phyloP scores from a whole-genome alignment of 805 yeast species.

The Cyberlindnera xylosilytica region DNA sequence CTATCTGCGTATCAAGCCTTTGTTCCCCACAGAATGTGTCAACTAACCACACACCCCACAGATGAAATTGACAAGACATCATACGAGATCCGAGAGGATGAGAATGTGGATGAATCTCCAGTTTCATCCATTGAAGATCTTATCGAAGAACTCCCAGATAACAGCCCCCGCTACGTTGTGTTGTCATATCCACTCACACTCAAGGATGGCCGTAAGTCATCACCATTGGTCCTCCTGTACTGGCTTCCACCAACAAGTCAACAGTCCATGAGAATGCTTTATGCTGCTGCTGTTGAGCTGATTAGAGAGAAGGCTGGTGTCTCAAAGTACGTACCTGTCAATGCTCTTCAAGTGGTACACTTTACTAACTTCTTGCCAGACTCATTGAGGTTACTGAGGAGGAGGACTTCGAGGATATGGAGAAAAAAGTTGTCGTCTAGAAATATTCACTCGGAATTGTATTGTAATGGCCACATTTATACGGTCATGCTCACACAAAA shows the following conservation, averaged over 20 bases:
- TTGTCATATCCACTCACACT: conserved; percentile 71
- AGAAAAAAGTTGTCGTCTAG: conserved; percentile 28
- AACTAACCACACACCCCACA: conserved; percentile 13
- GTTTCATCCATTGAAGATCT: conserved; percentile 56
- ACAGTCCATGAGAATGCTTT: conserved; percentile 78
- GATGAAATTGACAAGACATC: conserved; percentile 55
- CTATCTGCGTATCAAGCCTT: background rate
- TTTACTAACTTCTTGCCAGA: conserved; percentile 31
- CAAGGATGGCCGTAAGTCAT: conserved; percentile 67
- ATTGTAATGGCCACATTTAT: too few species aligned
- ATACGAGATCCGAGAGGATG: conserved; percentile 50
- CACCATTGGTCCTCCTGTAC: conserved; percentile 78
- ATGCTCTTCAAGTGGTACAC: too few species aligned
- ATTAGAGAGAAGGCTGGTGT: conserved; percentile 56
- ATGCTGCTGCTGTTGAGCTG: conserved; percentile 86
- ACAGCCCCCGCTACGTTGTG: conserved; percentile 70
- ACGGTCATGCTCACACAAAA: too few species aligned
- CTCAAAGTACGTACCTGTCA: conserved; percentile 31
- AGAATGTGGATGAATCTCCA: conserved; percentile 37
- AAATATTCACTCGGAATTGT: too few species aligned
- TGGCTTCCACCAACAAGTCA: conserved; percentile 88
- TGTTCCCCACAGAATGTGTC: background rate
- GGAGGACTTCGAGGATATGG: conserved; percentile 65
- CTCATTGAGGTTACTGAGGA: conserved; percentile 62
- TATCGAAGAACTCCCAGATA: conserved; percentile 77